Evolutionary conservation across 805 yeast species (phyloP).

Genomic region (Schwanniomyces vanrijiae): DNA sequence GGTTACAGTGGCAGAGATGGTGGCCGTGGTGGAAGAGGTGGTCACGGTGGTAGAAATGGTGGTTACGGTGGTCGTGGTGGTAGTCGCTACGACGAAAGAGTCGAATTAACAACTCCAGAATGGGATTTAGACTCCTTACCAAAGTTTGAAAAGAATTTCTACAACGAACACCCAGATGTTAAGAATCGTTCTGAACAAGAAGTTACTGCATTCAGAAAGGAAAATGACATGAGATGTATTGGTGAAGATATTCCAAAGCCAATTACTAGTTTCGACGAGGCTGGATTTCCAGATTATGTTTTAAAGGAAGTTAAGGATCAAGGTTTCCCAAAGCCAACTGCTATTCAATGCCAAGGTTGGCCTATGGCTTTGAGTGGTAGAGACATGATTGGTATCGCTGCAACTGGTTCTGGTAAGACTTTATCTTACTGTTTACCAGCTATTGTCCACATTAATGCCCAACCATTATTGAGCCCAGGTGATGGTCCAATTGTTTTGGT

Average conservation of each 20-base stretch:
- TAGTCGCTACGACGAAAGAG: conserved; percentile 40
- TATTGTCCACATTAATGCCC: conserved; percentile 97
- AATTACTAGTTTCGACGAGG: conserved; percentile 88
- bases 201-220: conserved; percentile 71
- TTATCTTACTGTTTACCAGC: conserved; percentile 95
- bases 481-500: conserved; percentile 97
- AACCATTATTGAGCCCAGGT: conserved; percentile 87
- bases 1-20: conserved; percentile 23
- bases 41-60: conserved; percentile 31
- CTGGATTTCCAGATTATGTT: conserved; percentile 96
- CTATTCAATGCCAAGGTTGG: conserved; percentile 99
- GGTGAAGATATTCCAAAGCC: conserved; percentile 94
- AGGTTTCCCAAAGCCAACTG: conserved; percentile 94
- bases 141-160: conserved; percentile 92
- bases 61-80: conserved; percentile 39
- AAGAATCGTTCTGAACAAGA: conserved; percentile 73
- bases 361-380: conserved; percentile 99
- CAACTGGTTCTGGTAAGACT: conserved; percentile 99
- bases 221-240: conserved; percentile 78
- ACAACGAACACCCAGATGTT: conserved; percentile 81
- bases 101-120: conserved; percentile 65
- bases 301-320: conserved; percentile 83
- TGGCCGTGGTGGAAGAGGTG: conserved; percentile 34
- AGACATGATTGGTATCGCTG: conserved; percentile 98
- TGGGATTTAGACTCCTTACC: conserved; percentile 81